phyloP scores from a whole-genome alignment of 2,329 filamentous ascomycete species.

The Phialemoniopsis sp. region DNA sequence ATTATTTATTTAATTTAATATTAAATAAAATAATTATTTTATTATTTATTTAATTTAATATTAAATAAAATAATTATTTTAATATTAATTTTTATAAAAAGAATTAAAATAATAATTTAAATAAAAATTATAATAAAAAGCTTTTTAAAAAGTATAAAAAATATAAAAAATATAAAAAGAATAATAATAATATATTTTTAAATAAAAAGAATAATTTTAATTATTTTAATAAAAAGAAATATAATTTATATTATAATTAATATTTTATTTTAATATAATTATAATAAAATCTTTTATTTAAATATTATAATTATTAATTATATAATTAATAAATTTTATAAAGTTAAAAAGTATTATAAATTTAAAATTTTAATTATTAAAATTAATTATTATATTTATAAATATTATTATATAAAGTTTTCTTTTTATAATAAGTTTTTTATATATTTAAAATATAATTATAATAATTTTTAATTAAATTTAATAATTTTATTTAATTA shows the following conservation, averaged over 20 bases:
- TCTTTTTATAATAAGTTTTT: not conserved
- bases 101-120: not conserved
- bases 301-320: too few relatives aligned
- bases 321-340: too few relatives aligned
- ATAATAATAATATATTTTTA: slow-evolving; percentile 1
- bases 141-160: slow-evolving; percentile 1
- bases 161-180: slow-evolving; percentile 1
- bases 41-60: not conserved
- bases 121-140: not conserved
- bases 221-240: not conserved
- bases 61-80: slow-evolving; percentile 1
- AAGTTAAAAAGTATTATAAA: too few relatives aligned
- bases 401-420: not conserved
- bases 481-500: too few relatives aligned
- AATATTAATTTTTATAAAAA: not conserved
- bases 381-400: too few relatives aligned
- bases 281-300: too few relatives aligned
- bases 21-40: not conserved
- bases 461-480: too few relatives aligned
- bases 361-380: too few relatives aligned
- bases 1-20: not conserved
- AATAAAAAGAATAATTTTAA: slow-evolving; percentile 1
- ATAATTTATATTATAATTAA: not conserved
- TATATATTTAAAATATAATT: not conserved
- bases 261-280: slow-evolving; percentile 1